phyloP scores from a whole-genome alignment of 257 asterid genomes.

The Vinca minor region DNA sequence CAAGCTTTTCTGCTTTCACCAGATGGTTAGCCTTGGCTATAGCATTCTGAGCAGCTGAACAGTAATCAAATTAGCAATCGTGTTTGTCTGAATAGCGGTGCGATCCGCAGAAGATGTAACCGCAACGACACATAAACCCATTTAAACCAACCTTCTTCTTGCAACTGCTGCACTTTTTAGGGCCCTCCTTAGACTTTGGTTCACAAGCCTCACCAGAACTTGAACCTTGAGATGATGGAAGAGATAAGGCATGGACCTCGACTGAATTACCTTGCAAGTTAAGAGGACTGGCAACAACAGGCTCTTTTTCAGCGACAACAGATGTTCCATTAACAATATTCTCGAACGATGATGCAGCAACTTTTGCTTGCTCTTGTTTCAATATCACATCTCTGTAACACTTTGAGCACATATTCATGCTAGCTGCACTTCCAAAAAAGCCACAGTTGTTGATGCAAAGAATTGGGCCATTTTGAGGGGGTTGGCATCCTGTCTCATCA shows the following conservation, averaged over 20 bases:
- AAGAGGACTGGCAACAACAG: slow-evolving; percentile 5
- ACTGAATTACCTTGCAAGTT: slow-evolving; percentile 16
- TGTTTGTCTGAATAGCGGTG: slow-evolving; percentile 59
- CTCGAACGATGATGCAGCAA: slow-evolving; percentile 28
- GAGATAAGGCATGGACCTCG: slow-evolving; percentile 15
- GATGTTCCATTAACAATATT: slow-evolving; percentile 26
- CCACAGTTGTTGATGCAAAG: slow-evolving; percentile 36
- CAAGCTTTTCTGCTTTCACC: slow-evolving; percentile 43
- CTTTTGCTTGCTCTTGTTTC: slow-evolving; percentile 29
- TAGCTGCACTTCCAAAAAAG: slow-evolving; percentile 33
- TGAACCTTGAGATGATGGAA: slow-evolving; percentile 19
- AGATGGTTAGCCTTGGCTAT: slow-evolving; percentile 54
- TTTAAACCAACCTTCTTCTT: slow-evolving; percentile 50
- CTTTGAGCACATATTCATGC: slow-evolving; percentile 35
- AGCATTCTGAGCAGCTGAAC: slow-evolving; percentile 41
- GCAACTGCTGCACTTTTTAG: slow-evolving; percentile 43
- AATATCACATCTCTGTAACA: slow-evolving; percentile 28
- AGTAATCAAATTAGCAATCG: slow-evolving; percentile 47
- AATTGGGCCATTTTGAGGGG: slow-evolving; percentile 32
- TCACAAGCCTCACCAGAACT: slow-evolving; percentile 15
- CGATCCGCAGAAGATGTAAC: slow-evolving; percentile 42
- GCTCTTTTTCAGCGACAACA: slow-evolving; percentile 7
- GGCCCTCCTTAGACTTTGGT: slow-evolving; percentile 23
- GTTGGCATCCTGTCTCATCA: slow-evolving; percentile 32
- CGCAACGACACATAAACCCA: slow-evolving; percentile 53